Evolutionary conservation across 495 filamentous ascomycete species (phyloP).

Genomic region (Daldinia decipiens): DNA sequence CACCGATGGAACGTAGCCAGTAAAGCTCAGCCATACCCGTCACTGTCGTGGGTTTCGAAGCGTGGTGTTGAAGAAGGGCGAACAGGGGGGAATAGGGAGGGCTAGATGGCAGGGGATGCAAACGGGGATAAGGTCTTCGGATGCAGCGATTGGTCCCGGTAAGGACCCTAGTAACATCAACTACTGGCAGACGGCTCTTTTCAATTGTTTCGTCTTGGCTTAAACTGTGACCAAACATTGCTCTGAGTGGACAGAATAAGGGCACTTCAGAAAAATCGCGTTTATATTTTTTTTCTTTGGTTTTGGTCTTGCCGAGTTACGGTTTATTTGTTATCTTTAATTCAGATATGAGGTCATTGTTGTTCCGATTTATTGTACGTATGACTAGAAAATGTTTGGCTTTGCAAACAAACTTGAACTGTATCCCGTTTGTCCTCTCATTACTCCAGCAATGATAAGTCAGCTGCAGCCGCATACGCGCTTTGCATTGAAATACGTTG

Average conservation of each 20-base stretch:
- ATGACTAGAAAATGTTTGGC: constrained; percentile 11
- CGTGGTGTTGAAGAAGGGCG: constrained; percentile 39
- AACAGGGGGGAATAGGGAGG: constrained; percentile 14
- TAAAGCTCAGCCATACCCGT: constrained; percentile 45
- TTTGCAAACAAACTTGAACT: constrained; percentile 23
- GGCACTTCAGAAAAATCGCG: constrained; percentile 1
- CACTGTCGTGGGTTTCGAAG: constrained; percentile 45
- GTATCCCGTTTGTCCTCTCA: background rate
- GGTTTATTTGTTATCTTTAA: constrained; percentile 1
- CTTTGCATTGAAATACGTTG: constrained; percentile 5
- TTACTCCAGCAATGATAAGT: background rate
- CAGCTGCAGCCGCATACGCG: background rate
- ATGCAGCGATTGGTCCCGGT: constrained; percentile 32
- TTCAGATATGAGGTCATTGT: constrained; percentile 13
- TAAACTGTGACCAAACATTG: constrained; percentile 32
- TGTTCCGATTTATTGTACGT: background rate
- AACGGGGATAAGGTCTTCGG: constrained; percentile 25
- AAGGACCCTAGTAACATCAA: background rate
- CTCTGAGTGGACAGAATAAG: constrained; percentile 16
- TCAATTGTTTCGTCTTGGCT: constrained; percentile 51
- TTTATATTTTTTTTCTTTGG: constrained; percentile 14
- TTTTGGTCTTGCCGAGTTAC: background rate
- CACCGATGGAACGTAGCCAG: constrained; percentile 48
- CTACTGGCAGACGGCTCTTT: constrained; percentile 37
- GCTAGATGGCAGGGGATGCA: constrained; percentile 28